Evolutionary conservation across 441 rosid genomes (phyloP).

Genomic region (Gossypium schwendimanii): DNA sequence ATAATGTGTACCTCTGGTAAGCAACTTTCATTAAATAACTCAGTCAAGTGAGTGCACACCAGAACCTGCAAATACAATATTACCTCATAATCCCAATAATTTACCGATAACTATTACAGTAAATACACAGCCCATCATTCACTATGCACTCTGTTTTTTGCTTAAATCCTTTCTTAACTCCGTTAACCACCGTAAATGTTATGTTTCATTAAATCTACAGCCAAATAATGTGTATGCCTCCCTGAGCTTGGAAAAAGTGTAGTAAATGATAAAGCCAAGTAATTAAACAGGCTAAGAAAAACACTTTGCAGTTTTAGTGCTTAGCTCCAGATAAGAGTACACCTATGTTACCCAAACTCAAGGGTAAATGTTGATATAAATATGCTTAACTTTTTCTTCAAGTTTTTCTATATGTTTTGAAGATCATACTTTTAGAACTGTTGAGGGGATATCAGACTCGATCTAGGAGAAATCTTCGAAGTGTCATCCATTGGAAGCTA

Average conservation of each 20-base stretch:
- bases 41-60: conserved; percentile 84
- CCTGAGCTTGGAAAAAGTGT: not conserved
- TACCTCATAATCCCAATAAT: not conserved
- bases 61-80: conserved; percentile 50
- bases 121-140: not conserved
- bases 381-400: not conserved
- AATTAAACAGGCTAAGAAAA: not conserved
- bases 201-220: not conserved
- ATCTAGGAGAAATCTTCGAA: too few relatives aligned
- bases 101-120: not conserved
- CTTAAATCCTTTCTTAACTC: not conserved
- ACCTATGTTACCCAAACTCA: not conserved
- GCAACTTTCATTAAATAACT: conserved; percentile 63
- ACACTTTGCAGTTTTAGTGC: not conserved
- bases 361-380: not conserved
- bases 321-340: not conserved
- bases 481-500: too few relatives aligned
- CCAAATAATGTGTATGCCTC: not conserved
- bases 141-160: not conserved
- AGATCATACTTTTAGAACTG: not conserved
- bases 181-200: not conserved
- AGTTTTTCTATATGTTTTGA: not conserved
- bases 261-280: not conserved
- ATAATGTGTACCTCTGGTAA: conserved; percentile 58
- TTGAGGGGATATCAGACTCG: too few relatives aligned